Conservation (phyloP, 352 stramenopile species). For the Globisporangium paddicum region DNA sequence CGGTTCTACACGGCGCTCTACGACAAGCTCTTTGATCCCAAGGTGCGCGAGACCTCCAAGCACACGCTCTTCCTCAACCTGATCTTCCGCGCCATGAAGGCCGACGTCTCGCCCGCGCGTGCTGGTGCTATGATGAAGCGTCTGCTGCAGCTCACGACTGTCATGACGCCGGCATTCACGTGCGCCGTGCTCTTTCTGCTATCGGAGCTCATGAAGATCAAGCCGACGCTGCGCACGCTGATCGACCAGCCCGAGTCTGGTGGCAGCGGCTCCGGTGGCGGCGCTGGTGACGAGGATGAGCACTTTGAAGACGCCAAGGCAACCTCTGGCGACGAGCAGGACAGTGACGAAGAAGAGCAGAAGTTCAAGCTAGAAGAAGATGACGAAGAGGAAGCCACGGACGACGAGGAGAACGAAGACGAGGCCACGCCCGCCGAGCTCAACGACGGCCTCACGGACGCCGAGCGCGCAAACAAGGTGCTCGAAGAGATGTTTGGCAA, state of each 20-base stretch:
- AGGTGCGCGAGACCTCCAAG: constrained; percentile 90
- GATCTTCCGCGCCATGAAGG: constrained; percentile 97
- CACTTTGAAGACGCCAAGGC: constrained; percentile 50
- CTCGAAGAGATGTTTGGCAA: constrained; percentile 66
- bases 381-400: constrained; percentile 20
- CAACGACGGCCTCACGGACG: constrained; percentile 44
- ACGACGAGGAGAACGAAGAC: constrained; percentile 25
- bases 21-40: constrained; percentile 88
- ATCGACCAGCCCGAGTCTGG: constrained; percentile 57
- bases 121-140: constrained; percentile 94
- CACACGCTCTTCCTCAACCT: constrained; percentile 98
- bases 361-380: constrained; percentile 34
- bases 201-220: constrained; percentile 91
- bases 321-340: constrained; percentile 12
- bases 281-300: constrained; percentile 33
- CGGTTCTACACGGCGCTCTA: constrained; percentile 98
- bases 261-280: constrained; percentile 8
- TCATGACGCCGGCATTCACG: constrained; percentile 85
- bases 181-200: constrained; percentile 94
- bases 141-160: constrained; percentile 77
- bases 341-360: background rate
- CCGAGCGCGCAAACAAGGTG: constrained; percentile 47
- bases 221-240: constrained; percentile 66
- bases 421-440: constrained; percentile 14
- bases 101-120: constrained; percentile 84